Evolutionary conservation across 1,139 yeast species (phyloP).

Genomic region (Blastobotrys aristatus): DNA sequence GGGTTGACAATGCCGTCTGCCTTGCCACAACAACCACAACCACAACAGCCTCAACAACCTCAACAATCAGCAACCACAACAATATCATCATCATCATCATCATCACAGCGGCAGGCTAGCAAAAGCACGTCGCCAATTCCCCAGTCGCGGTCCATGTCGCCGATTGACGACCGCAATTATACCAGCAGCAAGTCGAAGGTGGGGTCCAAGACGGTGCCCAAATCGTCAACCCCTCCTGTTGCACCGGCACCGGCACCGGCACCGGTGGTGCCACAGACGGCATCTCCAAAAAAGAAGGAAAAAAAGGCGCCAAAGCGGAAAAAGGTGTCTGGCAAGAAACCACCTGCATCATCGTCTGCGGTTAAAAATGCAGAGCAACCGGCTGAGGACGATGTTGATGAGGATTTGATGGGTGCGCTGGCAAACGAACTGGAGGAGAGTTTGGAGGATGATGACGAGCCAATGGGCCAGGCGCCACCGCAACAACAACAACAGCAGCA

Average conservation of each 20-base stretch:
- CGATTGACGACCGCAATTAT: constrained; percentile 2
- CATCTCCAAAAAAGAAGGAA: neutral
- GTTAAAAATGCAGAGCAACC: constrained; percentile 18
- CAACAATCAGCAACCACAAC: neutral
- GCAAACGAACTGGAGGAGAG: constrained; percentile 29
- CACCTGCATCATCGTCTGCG: neutral
- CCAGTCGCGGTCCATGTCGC: constrained; percentile 9
- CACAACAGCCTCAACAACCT: too few species aligned
- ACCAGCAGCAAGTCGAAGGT: neutral
- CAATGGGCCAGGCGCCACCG: neutral
- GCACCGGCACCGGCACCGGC: neutral
- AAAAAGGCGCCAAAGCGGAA: constrained; percentile 1
- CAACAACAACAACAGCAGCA: constrained; percentile 1
- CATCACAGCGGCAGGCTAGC: neutral
- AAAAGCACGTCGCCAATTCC: constrained; percentile 5
- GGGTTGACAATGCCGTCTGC: constrained; percentile 3
- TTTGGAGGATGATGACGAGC: constrained; percentile 22
- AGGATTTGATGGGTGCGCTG: constrained; percentile 30
- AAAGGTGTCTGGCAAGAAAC: constrained; percentile 1
- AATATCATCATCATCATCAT: neutral
- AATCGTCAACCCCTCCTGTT: neutral
- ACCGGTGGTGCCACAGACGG: neutral
- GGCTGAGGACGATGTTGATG: constrained; percentile 30
- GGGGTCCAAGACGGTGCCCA: constrained; percentile 1
- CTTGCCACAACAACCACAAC: neutral